Percentiles rank a stretch among this genome's conserved stretches.
These are phyloP conservation scores for Pichia sp. DNA, from an alignment of 1,139 yeast species.

Conservation along the genomic window DNA sequence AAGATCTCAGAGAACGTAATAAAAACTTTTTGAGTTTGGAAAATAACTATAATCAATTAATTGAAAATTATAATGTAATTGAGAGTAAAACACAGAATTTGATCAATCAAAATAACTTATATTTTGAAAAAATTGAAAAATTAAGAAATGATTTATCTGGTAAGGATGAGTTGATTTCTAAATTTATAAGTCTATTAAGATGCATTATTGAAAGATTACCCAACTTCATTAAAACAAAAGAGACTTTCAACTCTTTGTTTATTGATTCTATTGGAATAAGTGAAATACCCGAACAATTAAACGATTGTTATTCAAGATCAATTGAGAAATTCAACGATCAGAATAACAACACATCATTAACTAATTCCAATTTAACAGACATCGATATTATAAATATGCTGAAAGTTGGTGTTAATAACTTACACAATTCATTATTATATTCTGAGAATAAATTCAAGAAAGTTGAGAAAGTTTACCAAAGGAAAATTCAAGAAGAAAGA, in stretches of 20 bases:
- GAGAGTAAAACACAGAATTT: slow-evolving; percentile 13
- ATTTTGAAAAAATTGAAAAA: slow-evolving; percentile 12
- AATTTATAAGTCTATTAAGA: slow-evolving; percentile 4
- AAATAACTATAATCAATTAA: slow-evolving; percentile 8
- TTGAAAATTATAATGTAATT: slow-evolving; percentile 6
- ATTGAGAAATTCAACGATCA: slow-evolving; percentile 4
- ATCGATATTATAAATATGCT: slow-evolving; percentile 24
- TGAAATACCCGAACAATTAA: slow-evolving; percentile 12
- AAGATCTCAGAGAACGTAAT: no score
- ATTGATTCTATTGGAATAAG: slow-evolving; percentile 1
- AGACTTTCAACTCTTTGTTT: slow-evolving; percentile 3
- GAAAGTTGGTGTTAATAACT: slow-evolving; percentile 22
- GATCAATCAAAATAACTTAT: slow-evolving; percentile 9
- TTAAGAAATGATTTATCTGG: slow-evolving; percentile 19
- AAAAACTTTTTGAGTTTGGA: slow-evolving; percentile 10
- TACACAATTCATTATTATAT: slow-evolving; percentile 18
- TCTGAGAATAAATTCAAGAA: slow-evolving; percentile 18
- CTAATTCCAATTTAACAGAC: slow-evolving; percentile 19
- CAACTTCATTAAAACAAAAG: slow-evolving; percentile 7
- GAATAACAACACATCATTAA: not conserved
- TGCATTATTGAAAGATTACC: slow-evolving; percentile 15
- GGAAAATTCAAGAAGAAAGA: slow-evolving; percentile 22
- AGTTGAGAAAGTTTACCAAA: slow-evolving; percentile 17
- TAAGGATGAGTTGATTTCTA: slow-evolving; percentile 2
- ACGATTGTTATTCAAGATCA: slow-evolving; percentile 7